Evolutionary conservation across 495 filamentous ascomycete species (phyloP), one percentile per base, ranked within the genome.

Genomic region (Cercophora samala): DNA sequence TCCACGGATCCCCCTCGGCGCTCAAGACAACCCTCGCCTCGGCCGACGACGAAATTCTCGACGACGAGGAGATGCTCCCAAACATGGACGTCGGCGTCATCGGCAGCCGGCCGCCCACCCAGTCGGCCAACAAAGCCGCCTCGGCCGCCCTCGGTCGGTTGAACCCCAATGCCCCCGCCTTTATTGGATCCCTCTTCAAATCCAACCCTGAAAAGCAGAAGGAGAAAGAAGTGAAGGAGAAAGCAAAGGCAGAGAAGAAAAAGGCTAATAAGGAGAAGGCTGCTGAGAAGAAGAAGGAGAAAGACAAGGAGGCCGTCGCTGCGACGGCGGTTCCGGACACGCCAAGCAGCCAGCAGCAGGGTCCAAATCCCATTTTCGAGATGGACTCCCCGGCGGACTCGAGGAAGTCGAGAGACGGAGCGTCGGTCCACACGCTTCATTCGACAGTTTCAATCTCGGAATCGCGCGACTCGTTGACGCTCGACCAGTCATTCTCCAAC

Each of bases 401-500:
- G 29, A 88, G 89, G 51, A 82, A 80, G 54, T 93, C 90, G 1
- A 79, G 82, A 22, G 82, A 84, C 56, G 74, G 69, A 4, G 71
- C 70, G 51, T 80, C 79, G 9, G 77, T 84, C 32, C 86, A 86
- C 64, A 89, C 87, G 24, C 86, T 86, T 62, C 84, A 85, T 21
- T 89, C 87, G 4, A 9, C 37, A 13, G 37, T 46, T 46, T 46
- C 37, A 2, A 72, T 86, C 18, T 84, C 89, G 4, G 91, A 92
- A 67, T 93, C 90, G 3, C 84, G 87, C 64, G 90, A 93, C 66
- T 91, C 89, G n/a, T 72, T 84, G 21, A 76, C 73, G 21, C 77
- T 93, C 37, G 91, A 93, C 55, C 83, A 84, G 60, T 82, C 88
- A 51, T 85, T 86, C 55, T 91, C 89, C 66, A 86, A 87, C 60